Base-by-base conservation (phyloP, 2,329 filamentous ascomycete genomes). In the Coniochaeta sp. region DNA sequence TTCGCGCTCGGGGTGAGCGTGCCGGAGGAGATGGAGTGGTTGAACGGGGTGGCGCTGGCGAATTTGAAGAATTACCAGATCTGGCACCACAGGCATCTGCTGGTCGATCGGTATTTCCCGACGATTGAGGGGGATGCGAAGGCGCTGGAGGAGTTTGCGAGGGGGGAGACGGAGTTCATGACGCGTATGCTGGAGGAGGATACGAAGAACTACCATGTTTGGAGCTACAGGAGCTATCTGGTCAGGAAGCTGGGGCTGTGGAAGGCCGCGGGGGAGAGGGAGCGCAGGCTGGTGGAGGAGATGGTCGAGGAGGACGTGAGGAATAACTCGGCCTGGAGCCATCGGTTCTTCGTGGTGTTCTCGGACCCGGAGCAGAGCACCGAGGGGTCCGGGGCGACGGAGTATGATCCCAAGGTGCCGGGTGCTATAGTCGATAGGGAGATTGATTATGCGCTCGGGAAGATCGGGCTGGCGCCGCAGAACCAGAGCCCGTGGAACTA, bases 41-140 rank as follows among this genome's bases (percentile, higher is more conserved):
- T 99, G 58, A 96, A 97, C 74, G 79, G 85, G 12, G 86, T 95
- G 31, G 90, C 93, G 12, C 79, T 96, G 58, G 81, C 85, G 61
- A 89, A 96, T 72, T 86, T 96, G 69, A 99, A 99, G 75, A 99
- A 98, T 77, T 99, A 99, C 77, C 95, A 99, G 76, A 99, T 99
- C 73, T 99, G 95, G 90, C 86, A 89, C 72, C 86, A 88, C 68
- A 81, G 86, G 28, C 85, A 88, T 72, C 77, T 87, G n/a, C 77
- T 89, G 34, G 77, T 88, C 58, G 83, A 89, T 66, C 72, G 81
- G 64, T 77, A 84, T 67, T 79, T 79, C 68, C 74, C 79, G 66
- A 74, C 83, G 75, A 90, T 84, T 77, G 47, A 52, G 24, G 16
- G 47, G 24, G 47, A 52, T 11, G 47, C 28, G 26, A 12, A 28